Percentiles rank a stretch among this genome's conserved stretches.
Evolutionary conservation across 257 asterid species (phyloP).

Genomic region (Cynanchum wilfordii): DNA sequence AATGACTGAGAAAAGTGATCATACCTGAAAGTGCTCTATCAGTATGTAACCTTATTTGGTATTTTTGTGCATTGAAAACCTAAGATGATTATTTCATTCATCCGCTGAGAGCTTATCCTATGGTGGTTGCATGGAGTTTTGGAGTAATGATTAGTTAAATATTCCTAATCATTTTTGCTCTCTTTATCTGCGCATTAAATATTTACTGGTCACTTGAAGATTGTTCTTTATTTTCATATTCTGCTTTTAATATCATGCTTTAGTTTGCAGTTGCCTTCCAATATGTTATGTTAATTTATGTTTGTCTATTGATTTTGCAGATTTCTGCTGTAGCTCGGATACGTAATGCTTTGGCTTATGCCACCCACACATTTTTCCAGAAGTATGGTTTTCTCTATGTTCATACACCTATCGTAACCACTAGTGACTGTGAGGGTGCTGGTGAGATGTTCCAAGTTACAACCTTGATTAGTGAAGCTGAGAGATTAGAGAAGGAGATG

Average conservation of each 20-base stretch:
- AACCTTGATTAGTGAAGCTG: slow-evolving; percentile 59
- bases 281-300: slow-evolving; percentile 3
- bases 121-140: background rate
- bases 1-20: background rate
- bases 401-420: slow-evolving; percentile 89
- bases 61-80: background rate
- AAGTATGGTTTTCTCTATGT: slow-evolving; percentile 79
- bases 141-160: background rate
- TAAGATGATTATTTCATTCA: background rate
- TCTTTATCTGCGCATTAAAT: background rate
- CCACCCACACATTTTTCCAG: slow-evolving; percentile 94
- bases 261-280: background rate
- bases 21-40: background rate
- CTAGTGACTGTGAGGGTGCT: slow-evolving; percentile 99
- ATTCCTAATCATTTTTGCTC: background rate
- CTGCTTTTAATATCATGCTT: background rate
- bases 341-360: slow-evolving; percentile 78
- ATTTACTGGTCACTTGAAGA: background rate
- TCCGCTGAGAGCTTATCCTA: background rate
- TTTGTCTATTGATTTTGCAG: slow-evolving; percentile 28
- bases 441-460: slow-evolving; percentile 99
- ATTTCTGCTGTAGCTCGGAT: slow-evolving; percentile 88
- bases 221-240: background rate
- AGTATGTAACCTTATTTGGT: background rate
- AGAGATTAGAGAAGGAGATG: slow-evolving; percentile 74